Evolutionary conservation across 192 early-diverging fungal genomes (phyloP).

Genomic region (Geosiphon pyriformis): DNA sequence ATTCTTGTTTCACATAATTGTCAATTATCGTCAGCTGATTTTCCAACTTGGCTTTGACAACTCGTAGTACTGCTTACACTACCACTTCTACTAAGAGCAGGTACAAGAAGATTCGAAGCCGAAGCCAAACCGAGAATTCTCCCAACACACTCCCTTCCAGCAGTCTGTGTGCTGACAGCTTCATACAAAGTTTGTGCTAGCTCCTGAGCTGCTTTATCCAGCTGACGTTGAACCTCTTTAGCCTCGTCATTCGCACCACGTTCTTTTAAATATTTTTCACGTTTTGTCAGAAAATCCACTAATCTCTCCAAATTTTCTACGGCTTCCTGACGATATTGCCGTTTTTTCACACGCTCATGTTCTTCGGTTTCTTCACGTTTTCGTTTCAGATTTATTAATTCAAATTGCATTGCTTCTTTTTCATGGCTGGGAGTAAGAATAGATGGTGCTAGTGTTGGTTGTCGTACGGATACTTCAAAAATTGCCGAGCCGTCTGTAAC

Average conservation of each 20-base stretch:
- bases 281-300: constrained; percentile 14
- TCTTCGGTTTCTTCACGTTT: constrained; percentile 5
- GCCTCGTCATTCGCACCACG: constrained; percentile 11
- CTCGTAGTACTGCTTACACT: not conserved
- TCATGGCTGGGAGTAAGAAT: not conserved
- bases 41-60: no score
- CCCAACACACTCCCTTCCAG: no score
- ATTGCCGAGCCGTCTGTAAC: not conserved
- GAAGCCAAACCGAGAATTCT: no score
- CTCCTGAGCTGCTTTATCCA: not conserved
- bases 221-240: constrained; percentile 2
- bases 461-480: not conserved
- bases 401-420: constrained; percentile 14
- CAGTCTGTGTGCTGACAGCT: no score
- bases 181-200: constrained; percentile 14
- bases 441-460: not conserved
- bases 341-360: not conserved
- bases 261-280: constrained; percentile 21
- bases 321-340: not conserved
- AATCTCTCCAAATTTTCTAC: constrained; percentile 14
- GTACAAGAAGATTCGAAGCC: no score
- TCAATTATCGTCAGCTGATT: no score
- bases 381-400: constrained; percentile 6
- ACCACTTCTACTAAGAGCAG: not conserved
- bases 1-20: no score